Evolutionary conservation across 768 basidiomycete genomes (phyloP).

Genomic region (Mycena rebaudengoi): DNA sequence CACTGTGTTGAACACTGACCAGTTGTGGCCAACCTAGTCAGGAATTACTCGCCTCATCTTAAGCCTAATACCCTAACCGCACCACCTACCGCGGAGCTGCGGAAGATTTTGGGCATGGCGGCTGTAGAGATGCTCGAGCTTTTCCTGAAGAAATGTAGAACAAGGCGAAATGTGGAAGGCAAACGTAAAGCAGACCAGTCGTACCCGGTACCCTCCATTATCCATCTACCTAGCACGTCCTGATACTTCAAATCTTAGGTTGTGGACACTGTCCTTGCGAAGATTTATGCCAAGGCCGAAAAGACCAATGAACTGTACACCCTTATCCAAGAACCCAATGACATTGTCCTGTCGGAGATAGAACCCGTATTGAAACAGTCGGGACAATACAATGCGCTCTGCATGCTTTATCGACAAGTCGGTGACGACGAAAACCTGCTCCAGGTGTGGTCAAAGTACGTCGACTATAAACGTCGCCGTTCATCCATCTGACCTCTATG

Average conservation of each 20-base stretch:
- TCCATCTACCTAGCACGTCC: background rate
- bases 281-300: constrained; percentile 70
- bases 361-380: constrained; percentile 61
- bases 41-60: constrained; percentile 91
- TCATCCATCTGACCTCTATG: no score
- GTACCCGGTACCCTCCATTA: constrained; percentile 16
- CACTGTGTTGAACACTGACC: constrained; percentile 67
- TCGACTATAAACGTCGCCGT: no score
- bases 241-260: constrained; percentile 50
- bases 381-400: constrained; percentile 68
- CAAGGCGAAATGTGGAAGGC: constrained; percentile 45
- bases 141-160: constrained; percentile 71
- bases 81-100: constrained; percentile 74
- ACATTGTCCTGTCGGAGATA: constrained; percentile 66
- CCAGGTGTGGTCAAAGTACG: constrained; percentile 74
- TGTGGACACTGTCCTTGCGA: constrained; percentile 85
- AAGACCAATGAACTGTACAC: constrained; percentile 69
- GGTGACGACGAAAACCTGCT: constrained; percentile 71
- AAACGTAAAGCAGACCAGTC: constrained; percentile 28
- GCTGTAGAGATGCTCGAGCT: constrained; percentile 80
- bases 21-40: constrained; percentile 91
- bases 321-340: constrained; percentile 63
- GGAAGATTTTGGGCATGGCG: constrained; percentile 65
- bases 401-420: constrained; percentile 63
- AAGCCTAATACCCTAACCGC: constrained; percentile 72